These are phyloP conservation scores for Vachellia collinsii DNA, from an alignment of 306 rosid species.

Conservation along the genomic window DNA sequence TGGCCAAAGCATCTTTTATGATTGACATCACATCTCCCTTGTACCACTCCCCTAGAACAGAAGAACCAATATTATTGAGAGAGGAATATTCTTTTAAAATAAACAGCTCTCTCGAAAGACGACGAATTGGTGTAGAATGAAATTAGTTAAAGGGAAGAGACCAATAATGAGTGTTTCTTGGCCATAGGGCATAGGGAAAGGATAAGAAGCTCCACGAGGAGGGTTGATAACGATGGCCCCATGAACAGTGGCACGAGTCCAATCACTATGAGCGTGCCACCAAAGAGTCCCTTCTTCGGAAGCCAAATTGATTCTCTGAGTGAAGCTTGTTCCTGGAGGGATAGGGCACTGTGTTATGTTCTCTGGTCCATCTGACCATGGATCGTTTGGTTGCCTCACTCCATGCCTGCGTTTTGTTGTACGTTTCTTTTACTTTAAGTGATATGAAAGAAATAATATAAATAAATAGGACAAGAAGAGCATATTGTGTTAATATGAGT, in stretches of 20 bases:
- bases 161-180: slow-evolving; percentile 43
- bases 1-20: background rate
- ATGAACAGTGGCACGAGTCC: slow-evolving; percentile 55
- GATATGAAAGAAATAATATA: too few relatives aligned
- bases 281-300: slow-evolving; percentile 43
- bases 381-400: slow-evolving; percentile 38
- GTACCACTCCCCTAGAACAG: slow-evolving; percentile 28
- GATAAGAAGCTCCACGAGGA: slow-evolving; percentile 35
- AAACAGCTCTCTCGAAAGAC: too few relatives aligned
- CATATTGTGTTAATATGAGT: too few relatives aligned
- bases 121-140: background rate
- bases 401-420: slow-evolving; percentile 43
- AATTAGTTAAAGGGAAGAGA: background rate
- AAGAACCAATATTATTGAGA: background rate
- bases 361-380: slow-evolving; percentile 46
- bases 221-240: slow-evolving; percentile 54
- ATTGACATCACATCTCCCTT: slow-evolving; percentile 33
- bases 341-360: slow-evolving; percentile 44
- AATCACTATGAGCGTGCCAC: slow-evolving; percentile 35
- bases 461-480: too few relatives aligned
- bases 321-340: slow-evolving; percentile 40
- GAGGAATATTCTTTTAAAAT: background rate
- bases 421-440: too few relatives aligned
- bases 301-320: slow-evolving; percentile 41
- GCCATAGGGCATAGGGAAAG: slow-evolving; percentile 39